phyloP scores from a whole-genome alignment of 148 eudicot species.

The Oxyria digyna region DNA sequence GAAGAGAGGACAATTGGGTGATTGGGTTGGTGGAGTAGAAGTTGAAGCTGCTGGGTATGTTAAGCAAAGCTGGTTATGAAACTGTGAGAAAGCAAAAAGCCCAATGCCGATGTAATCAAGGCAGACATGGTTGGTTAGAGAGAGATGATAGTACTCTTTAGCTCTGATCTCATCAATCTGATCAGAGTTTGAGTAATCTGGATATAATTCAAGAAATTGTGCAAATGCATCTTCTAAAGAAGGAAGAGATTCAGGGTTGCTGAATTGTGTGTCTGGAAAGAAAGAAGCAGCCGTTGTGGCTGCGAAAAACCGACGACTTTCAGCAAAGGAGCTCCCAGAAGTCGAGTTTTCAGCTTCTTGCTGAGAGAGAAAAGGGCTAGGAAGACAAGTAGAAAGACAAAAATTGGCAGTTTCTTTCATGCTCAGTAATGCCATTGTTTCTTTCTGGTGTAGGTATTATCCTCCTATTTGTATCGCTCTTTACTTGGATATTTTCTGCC shows the following conservation, averaged over 20 bases:
- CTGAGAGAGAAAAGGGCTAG: slow-evolving; percentile 4
- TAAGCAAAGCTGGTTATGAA: slow-evolving; percentile 24
- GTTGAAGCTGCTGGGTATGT: slow-evolving; percentile 23
- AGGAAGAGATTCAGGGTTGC: slow-evolving; percentile 66
- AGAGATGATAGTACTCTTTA: slow-evolving; percentile 42
- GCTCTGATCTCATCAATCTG: slow-evolving; percentile 50
- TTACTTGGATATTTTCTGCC: background rate
- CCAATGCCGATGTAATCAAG: slow-evolving; percentile 70
- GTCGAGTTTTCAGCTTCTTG: background rate
- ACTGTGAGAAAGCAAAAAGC: slow-evolving; percentile 55
- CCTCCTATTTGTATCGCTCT: background rate
- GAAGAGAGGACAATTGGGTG: slow-evolving; percentile 53
- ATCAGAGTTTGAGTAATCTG: slow-evolving; percentile 35
- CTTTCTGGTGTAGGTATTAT: background rate
- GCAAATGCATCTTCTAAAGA: slow-evolving; percentile 25
- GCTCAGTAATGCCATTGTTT: slow-evolving; percentile 1
- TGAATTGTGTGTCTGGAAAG: slow-evolving; percentile 44
- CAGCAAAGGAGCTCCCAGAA: background rate
- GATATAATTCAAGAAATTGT: slow-evolving; percentile 26
- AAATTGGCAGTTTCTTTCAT: slow-evolving; percentile 4
- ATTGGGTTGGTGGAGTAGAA: slow-evolving; percentile 33
- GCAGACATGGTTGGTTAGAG: slow-evolving; percentile 32
- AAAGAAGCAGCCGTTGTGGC: slow-evolving; percentile 43
- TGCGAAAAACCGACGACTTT: slow-evolving; percentile 18
- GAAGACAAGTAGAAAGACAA: slow-evolving; percentile 1